Conservation (phyloP, 1,284 basidiomycete genomes). For the Cutaneotrichosporon mucoides region DNA sequence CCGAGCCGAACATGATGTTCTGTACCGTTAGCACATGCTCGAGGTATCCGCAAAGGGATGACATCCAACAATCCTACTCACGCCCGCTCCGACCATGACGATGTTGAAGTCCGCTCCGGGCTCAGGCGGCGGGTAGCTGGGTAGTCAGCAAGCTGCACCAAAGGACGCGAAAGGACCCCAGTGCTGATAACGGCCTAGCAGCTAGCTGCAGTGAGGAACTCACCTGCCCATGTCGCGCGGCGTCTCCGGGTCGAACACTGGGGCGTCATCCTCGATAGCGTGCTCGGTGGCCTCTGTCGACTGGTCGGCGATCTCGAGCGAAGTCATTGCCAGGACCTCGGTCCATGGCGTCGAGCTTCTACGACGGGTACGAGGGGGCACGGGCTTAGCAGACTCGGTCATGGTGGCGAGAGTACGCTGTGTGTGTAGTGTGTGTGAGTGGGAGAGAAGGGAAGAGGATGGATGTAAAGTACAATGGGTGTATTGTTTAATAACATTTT, state of each 20-base stretch:
- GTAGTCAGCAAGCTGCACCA: neutral
- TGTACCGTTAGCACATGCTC: constrained; percentile 15
- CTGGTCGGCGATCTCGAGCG: neutral
- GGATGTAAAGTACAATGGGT: no score
- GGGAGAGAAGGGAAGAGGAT: no score
- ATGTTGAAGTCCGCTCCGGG: constrained; percentile 72
- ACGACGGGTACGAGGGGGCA: no score
- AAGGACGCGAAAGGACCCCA: no score
- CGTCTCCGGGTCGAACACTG: constrained; percentile 13
- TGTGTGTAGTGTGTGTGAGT: no score
- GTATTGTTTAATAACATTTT: no score
- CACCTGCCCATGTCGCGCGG: constrained; percentile 11
- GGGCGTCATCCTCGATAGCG: constrained; percentile 4
- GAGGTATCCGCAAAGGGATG: neutral
- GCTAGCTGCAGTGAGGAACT: neutral
- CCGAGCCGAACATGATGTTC: constrained; percentile 90
- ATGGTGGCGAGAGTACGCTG: no score
- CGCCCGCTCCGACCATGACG: constrained; percentile 82
- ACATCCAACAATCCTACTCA: constrained; percentile 24
- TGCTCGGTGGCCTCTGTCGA: constrained; percentile 2
- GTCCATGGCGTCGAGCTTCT: constrained; percentile 10
- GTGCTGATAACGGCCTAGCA: no score
- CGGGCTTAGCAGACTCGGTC: no score
- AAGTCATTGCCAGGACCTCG: constrained; percentile 13
- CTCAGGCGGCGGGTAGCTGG: constrained; percentile 21